Base-by-base conservation (phyloP, 1,284 basidiomycete genomes). In the Inonotus obliquus region DNA sequence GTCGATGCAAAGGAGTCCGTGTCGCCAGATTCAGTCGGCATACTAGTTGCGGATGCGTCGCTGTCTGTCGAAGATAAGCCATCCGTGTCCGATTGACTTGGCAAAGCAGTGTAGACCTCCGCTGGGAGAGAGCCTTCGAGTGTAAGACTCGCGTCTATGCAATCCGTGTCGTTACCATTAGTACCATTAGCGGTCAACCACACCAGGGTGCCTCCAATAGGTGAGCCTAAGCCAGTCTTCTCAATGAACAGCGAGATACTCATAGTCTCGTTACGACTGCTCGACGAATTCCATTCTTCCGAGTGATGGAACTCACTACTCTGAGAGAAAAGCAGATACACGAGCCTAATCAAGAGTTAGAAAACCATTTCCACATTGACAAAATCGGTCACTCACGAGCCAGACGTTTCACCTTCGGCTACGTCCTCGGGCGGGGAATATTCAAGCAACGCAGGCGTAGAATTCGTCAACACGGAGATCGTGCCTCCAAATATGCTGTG, bases 361-460 rank as follows among this genome's bases (percentile, higher is more conserved):
- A 55, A 14, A 38, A 13, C 21, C 23, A 7, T 29, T 39, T n/a
- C 44, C 14, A 49, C 23, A 29, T 25, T 32, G 32, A 14, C n/a
- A 29, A 32, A 41, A 21, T 6, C 13, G 13, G 47, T 4, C 13
- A 23, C 32, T 51, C 32, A 60, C 62, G 44, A 60, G 13, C 59
- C 38, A 19, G 58, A 19, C 37, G 39, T 35, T 19, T 32, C 21
- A 21, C 52, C 29, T 19, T 25, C 25, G 17, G 19, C n/a, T 4
- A 25, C 11, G 13, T 39, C 21, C 4, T 32, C 25, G 4, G 62
- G 62, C 13, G 41, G 25, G 9, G 25, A 27, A 41, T 63, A 63
- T n/a, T 63, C 62, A 19, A 63, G 32, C 13, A 63, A 51, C n/a
- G 62, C 62, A 21, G 54, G 53, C 11, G 62, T 60, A n/a, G 58